Conservation (phyloP, 1,284 basidiomycete species). For the Cutaneotrichosporon mucoides region DNA sequence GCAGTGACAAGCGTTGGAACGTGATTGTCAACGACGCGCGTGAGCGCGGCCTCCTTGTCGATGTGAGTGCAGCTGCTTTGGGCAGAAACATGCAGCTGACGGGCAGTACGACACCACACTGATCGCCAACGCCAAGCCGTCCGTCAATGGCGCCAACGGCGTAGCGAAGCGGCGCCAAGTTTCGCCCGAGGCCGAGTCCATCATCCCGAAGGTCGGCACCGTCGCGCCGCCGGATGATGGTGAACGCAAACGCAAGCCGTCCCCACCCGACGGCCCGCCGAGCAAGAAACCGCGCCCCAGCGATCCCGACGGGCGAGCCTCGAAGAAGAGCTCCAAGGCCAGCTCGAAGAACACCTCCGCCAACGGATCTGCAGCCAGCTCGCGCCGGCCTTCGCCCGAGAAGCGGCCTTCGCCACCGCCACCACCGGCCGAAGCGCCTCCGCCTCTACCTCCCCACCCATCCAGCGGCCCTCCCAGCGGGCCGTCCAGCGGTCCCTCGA, state of each 20-base stretch:
- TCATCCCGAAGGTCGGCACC: constrained; percentile 3
- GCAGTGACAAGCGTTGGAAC: constrained; percentile 76
- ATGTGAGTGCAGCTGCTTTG: constrained; percentile 40
- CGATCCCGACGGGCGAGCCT: neutral
- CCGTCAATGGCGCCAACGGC: neutral
- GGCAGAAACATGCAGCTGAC: neutral
- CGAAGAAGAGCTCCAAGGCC: neutral
- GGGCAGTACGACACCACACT: neutral
- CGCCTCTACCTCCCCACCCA: neutral
- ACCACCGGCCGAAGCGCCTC: neutral
- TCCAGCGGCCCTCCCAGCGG: neutral
- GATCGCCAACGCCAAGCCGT: neutral
- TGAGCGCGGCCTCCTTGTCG: constrained; percentile 47
- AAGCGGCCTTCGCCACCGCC: constrained; percentile 5
- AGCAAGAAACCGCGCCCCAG: constrained; percentile 10
- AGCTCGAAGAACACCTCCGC: neutral
- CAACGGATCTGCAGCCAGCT: neutral
- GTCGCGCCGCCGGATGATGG: neutral
- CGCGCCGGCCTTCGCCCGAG: neutral
- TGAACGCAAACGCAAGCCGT: constrained; percentile 1
- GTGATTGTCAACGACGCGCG: constrained; percentile 73
- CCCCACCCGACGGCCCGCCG: neutral
- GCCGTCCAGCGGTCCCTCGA: neutral
- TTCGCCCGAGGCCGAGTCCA: neutral
- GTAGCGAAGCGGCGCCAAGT: neutral